phyloP scores from a whole-genome alignment of 805 yeast genomes.

The Saccharomycopsis babjevae region DNA sequence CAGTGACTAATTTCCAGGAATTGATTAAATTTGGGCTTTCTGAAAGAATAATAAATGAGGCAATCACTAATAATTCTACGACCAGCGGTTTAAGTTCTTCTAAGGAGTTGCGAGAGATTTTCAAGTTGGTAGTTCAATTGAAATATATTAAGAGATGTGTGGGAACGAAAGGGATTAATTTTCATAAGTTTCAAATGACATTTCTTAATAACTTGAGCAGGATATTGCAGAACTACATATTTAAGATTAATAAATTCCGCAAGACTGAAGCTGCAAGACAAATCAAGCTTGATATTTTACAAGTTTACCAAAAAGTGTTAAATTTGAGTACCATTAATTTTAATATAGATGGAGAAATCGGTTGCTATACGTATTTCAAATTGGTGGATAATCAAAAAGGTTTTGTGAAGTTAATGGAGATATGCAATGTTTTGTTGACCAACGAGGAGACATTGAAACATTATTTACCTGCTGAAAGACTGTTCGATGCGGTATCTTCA shows the following conservation, averaged over 20 bases:
- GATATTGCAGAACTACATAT: conserved; percentile 2
- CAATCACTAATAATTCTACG: not conserved
- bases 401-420: conserved; percentile 4
- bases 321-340: not conserved
- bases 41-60: not conserved
- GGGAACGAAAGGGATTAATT: not conserved
- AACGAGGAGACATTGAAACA: not conserved
- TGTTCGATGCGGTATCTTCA: not conserved
- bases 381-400: not conserved
- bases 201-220: not conserved
- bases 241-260: conserved; percentile 8
- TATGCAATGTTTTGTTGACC: conserved; percentile 7
- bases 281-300: conserved; percentile 9
- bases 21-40: not conserved
- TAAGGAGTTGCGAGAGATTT: not conserved
- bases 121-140: not conserved
- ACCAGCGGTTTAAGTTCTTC: not conserved
- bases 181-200: not conserved
- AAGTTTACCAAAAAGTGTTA: not conserved
- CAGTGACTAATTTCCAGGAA: not conserved
- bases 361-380: not conserved
- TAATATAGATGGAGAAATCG: not conserved
- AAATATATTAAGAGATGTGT: not conserved
- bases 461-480: not conserved
- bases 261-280: conserved; percentile 5